Percentiles rank a stretch among this genome's conserved stretches.
Conservation (phyloP, 495 filamentous ascomycete species). For the Aspergillus kassunensis region DNA sequence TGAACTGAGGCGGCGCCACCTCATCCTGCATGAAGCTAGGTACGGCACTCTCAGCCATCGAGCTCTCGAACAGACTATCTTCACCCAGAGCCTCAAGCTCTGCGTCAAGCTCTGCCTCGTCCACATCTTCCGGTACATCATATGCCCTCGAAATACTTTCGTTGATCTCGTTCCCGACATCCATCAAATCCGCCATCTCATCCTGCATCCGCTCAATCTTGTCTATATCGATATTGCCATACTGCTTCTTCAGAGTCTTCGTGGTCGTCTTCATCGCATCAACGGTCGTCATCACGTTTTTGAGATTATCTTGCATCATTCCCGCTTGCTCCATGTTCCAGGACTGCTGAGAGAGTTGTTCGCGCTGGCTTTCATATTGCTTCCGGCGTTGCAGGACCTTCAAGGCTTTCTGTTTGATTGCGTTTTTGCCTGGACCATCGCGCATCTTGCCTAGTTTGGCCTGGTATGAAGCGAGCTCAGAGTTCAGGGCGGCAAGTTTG, state of each 20-base stretch:
- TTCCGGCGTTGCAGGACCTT: conserved; percentile 96
- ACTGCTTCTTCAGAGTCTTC: conserved; percentile 89
- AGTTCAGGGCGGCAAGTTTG: conserved; percentile 86
- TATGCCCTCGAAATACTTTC: conserved; percentile 92
- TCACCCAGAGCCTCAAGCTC: conserved; percentile 92
- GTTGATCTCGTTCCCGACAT: conserved; percentile 97
- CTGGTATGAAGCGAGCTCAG: conserved; percentile 87
- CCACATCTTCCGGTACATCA: conserved; percentile 94
- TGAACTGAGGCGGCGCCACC: conserved; percentile 73
- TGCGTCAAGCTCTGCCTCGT: conserved; percentile 95
- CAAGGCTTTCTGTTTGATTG: conserved; percentile 89
- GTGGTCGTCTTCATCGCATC: conserved; percentile 97
- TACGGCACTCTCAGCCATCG: conserved; percentile 56
- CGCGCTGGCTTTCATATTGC: conserved; percentile 89
- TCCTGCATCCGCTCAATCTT: conserved; percentile 98
- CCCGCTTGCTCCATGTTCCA: conserved; percentile 99
- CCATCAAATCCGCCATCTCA: conserved; percentile 98
- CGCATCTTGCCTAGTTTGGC: conserved; percentile 87
- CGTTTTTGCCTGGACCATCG: conserved; percentile 90
- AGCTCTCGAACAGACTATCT: conserved; percentile 72
- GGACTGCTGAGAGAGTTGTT: conserved; percentile 89
- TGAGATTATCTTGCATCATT: conserved; percentile 99
- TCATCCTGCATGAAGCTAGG: conserved; percentile 90
- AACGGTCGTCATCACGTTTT: conserved; percentile 97
- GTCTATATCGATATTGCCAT: conserved; percentile 94